Conservation (phyloP, 495 filamentous ascomycete genomes). For the Penicillium angulare region DNA sequence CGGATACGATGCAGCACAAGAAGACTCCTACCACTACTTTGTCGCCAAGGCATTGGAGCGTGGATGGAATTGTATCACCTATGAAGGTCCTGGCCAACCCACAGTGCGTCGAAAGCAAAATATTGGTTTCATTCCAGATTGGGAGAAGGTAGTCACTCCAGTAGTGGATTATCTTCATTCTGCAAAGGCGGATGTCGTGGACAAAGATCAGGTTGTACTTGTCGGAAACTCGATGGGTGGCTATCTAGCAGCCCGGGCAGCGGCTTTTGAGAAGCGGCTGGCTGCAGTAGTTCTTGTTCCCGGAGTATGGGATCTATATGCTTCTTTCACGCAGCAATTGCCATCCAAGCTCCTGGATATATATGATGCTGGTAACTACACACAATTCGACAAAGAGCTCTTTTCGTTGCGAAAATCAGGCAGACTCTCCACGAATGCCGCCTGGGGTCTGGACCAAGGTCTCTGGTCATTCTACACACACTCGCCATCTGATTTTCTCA, state of each 20-base stretch:
- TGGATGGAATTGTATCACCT: conserved; percentile 45
- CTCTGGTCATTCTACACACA: too few species aligned
- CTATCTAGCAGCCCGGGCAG: conserved; percentile 33
- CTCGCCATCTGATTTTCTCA: too few species aligned
- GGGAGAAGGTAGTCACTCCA: conserved; percentile 44
- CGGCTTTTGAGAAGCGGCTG: conserved; percentile 42
- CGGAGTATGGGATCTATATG: too few species aligned
- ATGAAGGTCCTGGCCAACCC: conserved; percentile 49
- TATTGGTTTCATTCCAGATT: conserved; percentile 49
- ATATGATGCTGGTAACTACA: too few species aligned
- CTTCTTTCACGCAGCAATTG: too few species aligned
- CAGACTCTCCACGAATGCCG: too few species aligned
- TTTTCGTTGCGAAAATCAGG: too few species aligned
- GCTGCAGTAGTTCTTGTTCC: conserved; percentile 36
- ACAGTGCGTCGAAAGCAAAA: conserved; percentile 40
- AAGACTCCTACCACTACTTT: conserved; percentile 39
- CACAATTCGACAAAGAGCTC: too few species aligned
- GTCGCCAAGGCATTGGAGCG: conserved; percentile 33
- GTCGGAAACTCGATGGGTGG: conserved; percentile 40
- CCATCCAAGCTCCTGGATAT: too few species aligned
- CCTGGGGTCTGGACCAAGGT: too few species aligned
- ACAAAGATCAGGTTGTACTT: conserved; percentile 12
- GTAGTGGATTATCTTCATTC: conserved; percentile 38
- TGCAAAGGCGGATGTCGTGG: conserved; percentile 20
- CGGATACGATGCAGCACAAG: conserved; percentile 38